Base-by-base conservation (phyloP, 148 eudicot species). In the Cornus florida region DNA sequence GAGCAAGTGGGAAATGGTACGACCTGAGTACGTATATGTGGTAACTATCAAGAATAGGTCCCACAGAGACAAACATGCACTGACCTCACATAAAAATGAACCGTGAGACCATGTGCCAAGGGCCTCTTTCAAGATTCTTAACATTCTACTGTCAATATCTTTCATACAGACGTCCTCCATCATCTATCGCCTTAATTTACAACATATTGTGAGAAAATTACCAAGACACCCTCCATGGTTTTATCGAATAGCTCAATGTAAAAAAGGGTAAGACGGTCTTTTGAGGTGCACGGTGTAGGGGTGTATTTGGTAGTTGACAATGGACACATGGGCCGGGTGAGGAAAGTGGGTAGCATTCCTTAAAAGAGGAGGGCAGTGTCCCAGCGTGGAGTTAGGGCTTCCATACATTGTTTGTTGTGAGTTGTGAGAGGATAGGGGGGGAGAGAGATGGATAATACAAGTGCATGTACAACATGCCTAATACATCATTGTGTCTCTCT, bases 361-460 rank as follows among this genome's bases (percentile, higher is more conserved):
- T 62, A 62, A 62, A 62, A 17, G 66, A 62, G 66, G 66, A 20
- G 66, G 23, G 23, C 66, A 62, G 66, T 4, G 23, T 62, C 7
- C 66, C 24, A 62, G 66, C 66, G 66, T 62, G 66, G 66, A 62
- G 66, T 62, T 62, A 62, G 66, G 66, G 66, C 66, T 62, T 62
- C 66, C 66, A 62, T 62, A 62, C 66, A 62, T 62, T 62, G 66
- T 62, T 62, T 62, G 24, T 20, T 62, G 64, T 12, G 64, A 57
- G 64, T 12, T 12, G 62, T 57, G 62, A 57, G 28, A 28, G 28
- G 28, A 28, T 28, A 28, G 28, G 20, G 66, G 12, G 59, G 4
- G 66, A n/a, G 66, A 62, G 66, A 0, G 22, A n/a, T 20, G 66
- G 66, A 19, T 53, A 11, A 53, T 53, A 62, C 9, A 17, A 62